phyloP scores from a whole-genome alignment of 2,329 filamentous ascomycete genomes.

The Coniochaeta prunicola region DNA sequence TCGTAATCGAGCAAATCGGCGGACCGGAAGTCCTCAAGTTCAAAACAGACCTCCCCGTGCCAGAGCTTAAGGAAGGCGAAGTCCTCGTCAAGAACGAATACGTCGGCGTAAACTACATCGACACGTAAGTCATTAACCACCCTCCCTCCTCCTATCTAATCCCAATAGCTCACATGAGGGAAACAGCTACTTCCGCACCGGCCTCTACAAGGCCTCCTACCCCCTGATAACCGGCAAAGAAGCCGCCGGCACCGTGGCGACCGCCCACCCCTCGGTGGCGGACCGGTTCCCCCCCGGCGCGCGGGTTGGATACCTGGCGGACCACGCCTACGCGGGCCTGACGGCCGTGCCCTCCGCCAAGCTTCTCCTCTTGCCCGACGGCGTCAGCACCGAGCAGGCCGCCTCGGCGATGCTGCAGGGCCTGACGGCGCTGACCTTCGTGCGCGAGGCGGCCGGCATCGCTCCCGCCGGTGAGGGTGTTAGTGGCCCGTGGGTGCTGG shows the following conservation, averaged over 20 bases:
- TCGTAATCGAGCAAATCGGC: constrained; percentile 66
- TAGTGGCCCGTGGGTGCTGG: constrained; percentile 72
- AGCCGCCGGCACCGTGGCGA: constrained; percentile 63
- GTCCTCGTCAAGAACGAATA: constrained; percentile 75
- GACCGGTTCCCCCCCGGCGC: constrained; percentile 57
- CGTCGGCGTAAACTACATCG: constrained; percentile 82
- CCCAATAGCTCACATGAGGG: too few relatives aligned
- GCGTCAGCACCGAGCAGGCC: constrained; percentile 52
- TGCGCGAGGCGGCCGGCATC: constrained; percentile 54
- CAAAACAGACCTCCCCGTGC: constrained; percentile 64
- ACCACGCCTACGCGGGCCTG: constrained; percentile 49
- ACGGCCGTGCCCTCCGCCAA: constrained; percentile 43
- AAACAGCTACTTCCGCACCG: constrained; percentile 70
- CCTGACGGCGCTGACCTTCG: constrained; percentile 72
- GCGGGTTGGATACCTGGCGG: constrained; percentile 62
- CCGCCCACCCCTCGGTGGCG: constrained; percentile 44
- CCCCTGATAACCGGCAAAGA: constrained; percentile 77
- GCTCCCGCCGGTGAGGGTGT: constrained; percentile 44
- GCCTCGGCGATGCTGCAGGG: constrained; percentile 72
- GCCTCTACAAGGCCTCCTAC: constrained; percentile 65
- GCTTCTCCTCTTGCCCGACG: constrained; percentile 56
- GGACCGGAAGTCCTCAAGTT: constrained; percentile 66
- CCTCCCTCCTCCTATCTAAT: not conserved
- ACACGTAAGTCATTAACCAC: constrained; percentile 45
- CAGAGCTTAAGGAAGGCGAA: constrained; percentile 59